Percentiles rank a stretch among this genome's conserved stretches.
Conservation (phyloP, 208 protist genomes). For the Leishmania braziliensis region DNA sequence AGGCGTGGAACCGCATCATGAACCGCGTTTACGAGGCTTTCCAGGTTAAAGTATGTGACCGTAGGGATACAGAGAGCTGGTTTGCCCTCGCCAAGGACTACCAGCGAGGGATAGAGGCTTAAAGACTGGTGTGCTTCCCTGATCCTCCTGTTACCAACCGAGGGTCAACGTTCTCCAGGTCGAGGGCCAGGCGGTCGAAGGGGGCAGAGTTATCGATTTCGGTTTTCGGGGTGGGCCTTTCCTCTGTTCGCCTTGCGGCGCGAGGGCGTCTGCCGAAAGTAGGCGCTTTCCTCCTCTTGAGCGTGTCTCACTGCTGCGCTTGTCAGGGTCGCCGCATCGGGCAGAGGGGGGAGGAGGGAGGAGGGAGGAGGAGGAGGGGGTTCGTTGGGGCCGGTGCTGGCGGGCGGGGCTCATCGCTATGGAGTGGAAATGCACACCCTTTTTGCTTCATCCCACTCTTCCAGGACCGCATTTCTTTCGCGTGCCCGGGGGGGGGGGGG, state of each 20-base stretch:
- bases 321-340: too few relatives aligned
- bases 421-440: neutral
- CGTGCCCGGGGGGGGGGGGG: too few relatives aligned
- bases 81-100: slow-evolving; percentile 35
- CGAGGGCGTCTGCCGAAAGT: too few relatives aligned
- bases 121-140: neutral
- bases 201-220: too few relatives aligned
- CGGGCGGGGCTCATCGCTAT: neutral
- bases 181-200: too few relatives aligned
- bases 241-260: too few relatives aligned
- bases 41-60: slow-evolving; percentile 53
- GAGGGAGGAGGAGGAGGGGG: too few relatives aligned
- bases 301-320: too few relatives aligned
- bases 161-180: neutral
- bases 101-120: neutral
- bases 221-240: too few relatives aligned
- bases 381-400: too few relatives aligned
- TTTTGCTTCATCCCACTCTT: neutral
- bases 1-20: slow-evolving; percentile 78
- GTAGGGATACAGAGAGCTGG: slow-evolving; percentile 60
- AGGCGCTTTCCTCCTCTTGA: too few relatives aligned
- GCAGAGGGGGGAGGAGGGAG: too few relatives aligned
- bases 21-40: slow-evolving; percentile 85
- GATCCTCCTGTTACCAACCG: neutral
- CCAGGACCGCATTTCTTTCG: neutral